Evolutionary conservation across 495 filamentous ascomycete species (phyloP).

Genomic region (Aspergillus panamensis): DNA sequence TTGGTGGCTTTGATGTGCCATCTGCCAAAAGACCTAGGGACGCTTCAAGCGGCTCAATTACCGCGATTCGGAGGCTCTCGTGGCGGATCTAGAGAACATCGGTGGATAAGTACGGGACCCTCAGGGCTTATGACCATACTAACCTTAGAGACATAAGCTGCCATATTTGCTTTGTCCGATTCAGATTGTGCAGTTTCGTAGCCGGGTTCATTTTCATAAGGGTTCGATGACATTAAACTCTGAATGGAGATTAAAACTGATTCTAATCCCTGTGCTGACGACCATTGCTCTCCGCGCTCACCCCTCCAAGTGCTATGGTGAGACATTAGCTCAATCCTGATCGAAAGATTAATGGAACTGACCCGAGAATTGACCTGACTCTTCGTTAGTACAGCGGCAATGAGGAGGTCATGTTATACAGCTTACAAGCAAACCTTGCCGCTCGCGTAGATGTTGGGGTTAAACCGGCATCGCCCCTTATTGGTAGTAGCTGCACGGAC

Average conservation of each 20-base stretch:
- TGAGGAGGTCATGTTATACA: not conserved
- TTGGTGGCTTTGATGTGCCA: constrained; percentile 37
- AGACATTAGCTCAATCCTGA: constrained; percentile 17
- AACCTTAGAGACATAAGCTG: constrained; percentile 85
- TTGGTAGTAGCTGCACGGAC: constrained; percentile 85
- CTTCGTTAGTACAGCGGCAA: constrained; percentile 14
- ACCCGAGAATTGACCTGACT: constrained; percentile 86
- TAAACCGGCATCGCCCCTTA: constrained; percentile 80
- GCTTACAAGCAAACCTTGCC: constrained; percentile 89
- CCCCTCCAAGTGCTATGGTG: constrained; percentile 84
- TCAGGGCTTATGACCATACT: not conserved
- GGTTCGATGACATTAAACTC: constrained; percentile 89
- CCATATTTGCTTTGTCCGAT: constrained; percentile 69
- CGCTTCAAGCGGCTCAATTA: constrained; percentile 80
- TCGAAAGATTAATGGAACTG: constrained; percentile 17
- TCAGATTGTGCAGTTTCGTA: constrained; percentile 70
- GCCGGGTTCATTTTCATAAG: constrained; percentile 94
- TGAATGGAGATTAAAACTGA: constrained; percentile 95
- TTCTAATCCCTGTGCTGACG: constrained; percentile 89
- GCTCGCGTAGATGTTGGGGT: constrained; percentile 90
- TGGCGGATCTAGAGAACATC: constrained; percentile 67
- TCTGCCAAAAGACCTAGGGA: constrained; percentile 63
- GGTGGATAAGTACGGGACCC: not conserved
- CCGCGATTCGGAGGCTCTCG: constrained; percentile 81
- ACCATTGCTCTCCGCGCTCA: constrained; percentile 88